Conservation (phyloP, 2,329 filamentous ascomycete genomes). For the Leptographium flavum region DNA sequence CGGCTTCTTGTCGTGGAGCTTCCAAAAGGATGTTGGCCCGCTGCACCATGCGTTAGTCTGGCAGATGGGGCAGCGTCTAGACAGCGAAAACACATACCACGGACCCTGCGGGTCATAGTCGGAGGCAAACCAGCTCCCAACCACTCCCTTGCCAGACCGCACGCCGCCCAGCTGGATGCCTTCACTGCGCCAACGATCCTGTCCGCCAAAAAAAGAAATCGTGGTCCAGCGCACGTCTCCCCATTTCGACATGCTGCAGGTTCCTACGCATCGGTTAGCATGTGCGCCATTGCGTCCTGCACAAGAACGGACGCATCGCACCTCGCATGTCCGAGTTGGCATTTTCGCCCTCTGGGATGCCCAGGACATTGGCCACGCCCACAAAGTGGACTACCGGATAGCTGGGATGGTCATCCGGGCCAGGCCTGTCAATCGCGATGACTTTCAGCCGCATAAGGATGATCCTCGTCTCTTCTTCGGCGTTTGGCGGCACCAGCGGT, state of each 20-base stretch:
- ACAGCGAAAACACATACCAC: slow-evolving; percentile 3
- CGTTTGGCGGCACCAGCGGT: slow-evolving; percentile 39
- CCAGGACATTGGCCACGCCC: slow-evolving; percentile 46
- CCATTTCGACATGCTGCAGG: slow-evolving; percentile 49
- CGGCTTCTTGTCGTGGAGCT: slow-evolving; percentile 19
- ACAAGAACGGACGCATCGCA: slow-evolving; percentile 15
- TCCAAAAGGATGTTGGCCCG: slow-evolving; percentile 1
- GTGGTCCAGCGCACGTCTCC: slow-evolving; percentile 66
- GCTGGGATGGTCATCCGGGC: slow-evolving; percentile 38
- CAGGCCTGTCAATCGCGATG: slow-evolving; percentile 44
- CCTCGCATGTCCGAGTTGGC: slow-evolving; percentile 52
- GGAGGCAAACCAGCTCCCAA: slow-evolving; percentile 71
- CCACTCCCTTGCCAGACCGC: slow-evolving; percentile 48
- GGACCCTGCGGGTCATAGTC: slow-evolving; percentile 56
- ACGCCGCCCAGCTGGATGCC: slow-evolving; percentile 59
- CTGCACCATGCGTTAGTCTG: too few relatives aligned
- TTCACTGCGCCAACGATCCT: slow-evolving; percentile 65
- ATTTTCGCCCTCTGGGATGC: slow-evolving; percentile 53
- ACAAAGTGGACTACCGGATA: slow-evolving; percentile 55
- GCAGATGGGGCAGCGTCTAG: too few relatives aligned
- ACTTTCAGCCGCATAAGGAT: slow-evolving; percentile 55
- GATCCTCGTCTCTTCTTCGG: slow-evolving; percentile 53
- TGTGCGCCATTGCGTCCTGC: too few relatives aligned
- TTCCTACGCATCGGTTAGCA: too few relatives aligned
- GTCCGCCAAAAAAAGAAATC: slow-evolving; percentile 45